Evolutionary conservation across 345 rosid genomes (phyloP).

Genomic region (Lumnitzera racemosa): DNA sequence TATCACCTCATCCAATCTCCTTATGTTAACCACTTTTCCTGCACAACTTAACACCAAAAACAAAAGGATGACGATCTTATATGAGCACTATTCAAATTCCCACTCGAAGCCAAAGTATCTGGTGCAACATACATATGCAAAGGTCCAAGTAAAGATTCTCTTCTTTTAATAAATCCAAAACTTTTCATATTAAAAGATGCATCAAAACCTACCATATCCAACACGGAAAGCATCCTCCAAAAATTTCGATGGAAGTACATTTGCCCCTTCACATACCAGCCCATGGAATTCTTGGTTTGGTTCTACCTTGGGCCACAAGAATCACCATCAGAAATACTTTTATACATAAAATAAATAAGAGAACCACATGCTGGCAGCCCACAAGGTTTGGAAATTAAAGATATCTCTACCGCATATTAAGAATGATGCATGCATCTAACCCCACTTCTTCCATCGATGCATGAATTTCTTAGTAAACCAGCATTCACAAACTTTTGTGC

Average conservation of each 20-base stretch:
- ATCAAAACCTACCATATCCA: constrained; percentile 54
- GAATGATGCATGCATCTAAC: too few species aligned
- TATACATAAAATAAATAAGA: constrained; percentile 1
- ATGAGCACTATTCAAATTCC: constrained; percentile 12
- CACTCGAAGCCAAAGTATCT: background rate
- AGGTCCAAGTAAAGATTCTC: background rate
- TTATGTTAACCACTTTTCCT: constrained; percentile 87
- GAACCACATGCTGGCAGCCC: background rate
- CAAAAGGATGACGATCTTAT: constrained; percentile 33
- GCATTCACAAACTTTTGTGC: too few species aligned
- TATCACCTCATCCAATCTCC: constrained; percentile 82
- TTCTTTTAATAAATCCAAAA: background rate
- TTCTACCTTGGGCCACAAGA: constrained; percentile 83
- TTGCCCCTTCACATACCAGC: constrained; percentile 90
- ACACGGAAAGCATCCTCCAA: constrained; percentile 65
- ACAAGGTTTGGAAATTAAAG: too few species aligned
- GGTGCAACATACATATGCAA: background rate
- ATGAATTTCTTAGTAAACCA: too few species aligned
- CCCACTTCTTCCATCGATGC: too few species aligned
- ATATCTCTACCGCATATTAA: too few species aligned
- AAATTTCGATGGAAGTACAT: constrained; percentile 86
- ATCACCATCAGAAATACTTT: constrained; percentile 14
- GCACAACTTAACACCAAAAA: constrained; percentile 66
- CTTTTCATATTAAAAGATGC: constrained; percentile 11
- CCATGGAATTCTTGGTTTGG: constrained; percentile 93